Conservation (phyloP, 2,329 filamentous ascomycete genomes). For the Phialophora tarda region DNA sequence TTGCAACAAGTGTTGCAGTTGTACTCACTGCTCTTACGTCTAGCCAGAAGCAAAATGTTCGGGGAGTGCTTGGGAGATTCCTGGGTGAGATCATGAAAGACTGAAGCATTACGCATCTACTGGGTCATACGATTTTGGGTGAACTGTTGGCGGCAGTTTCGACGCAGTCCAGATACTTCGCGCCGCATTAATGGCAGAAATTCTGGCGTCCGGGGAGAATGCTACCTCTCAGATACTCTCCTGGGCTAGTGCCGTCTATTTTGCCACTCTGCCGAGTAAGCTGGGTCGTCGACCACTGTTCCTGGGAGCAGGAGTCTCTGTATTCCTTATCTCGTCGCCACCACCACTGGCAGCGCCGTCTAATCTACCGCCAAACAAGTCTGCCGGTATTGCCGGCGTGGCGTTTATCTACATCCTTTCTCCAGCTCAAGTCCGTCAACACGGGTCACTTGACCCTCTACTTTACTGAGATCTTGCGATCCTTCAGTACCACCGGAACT, state of each 20-base stretch:
- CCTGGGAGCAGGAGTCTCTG: not conserved
- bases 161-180: not conserved
- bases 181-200: not conserved
- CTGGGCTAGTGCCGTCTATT: not conserved
- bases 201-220: not conserved
- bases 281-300: not conserved
- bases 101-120: conserved; percentile 8
- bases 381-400: not conserved
- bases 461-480: not conserved
- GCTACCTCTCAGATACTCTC: not conserved
- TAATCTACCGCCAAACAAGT: not conserved
- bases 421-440: not conserved
- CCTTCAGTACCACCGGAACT: not conserved
- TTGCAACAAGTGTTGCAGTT: conserved; percentile 38
- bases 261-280: not conserved
- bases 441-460: not conserved
- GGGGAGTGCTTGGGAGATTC: conserved; percentile 37
- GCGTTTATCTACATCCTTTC: not conserved
- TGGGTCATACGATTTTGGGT: not conserved
- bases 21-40: conserved; percentile 30
- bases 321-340: not conserved
- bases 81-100: conserved; percentile 36
- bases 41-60: conserved; percentile 25
- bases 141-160: not conserved
- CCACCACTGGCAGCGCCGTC: not conserved